Conservation (phyloP, 208 protist species). For the Crithidia expoeki region DNA sequence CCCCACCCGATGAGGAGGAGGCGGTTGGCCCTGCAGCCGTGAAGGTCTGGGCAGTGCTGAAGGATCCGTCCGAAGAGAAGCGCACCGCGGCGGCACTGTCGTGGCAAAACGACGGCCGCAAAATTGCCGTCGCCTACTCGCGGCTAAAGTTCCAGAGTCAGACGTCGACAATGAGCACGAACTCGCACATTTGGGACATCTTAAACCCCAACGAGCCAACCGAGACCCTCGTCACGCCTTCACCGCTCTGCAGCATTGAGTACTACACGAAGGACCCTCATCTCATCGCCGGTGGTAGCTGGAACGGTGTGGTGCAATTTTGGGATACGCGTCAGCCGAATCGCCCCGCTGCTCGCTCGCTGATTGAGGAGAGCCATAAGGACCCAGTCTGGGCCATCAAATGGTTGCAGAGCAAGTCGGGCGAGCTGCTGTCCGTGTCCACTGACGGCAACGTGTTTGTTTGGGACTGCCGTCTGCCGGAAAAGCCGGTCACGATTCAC, state of each 20-base stretch:
- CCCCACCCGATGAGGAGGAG: constrained; percentile 78
- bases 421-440: constrained; percentile 94
- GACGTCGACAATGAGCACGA: constrained; percentile 89
- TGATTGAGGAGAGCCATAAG: constrained; percentile 96
- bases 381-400: constrained; percentile 96
- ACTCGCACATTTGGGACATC: constrained; percentile 97
- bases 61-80: constrained; percentile 90
- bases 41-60: constrained; percentile 95
- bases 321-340: constrained; percentile 96
- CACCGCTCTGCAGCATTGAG: constrained; percentile 94
- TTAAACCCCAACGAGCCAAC: constrained; percentile 96
- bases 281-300: constrained; percentile 95
- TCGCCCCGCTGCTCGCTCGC: constrained; percentile 77
- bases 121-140: constrained; percentile 95
- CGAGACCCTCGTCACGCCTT: constrained; percentile 92
- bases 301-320: constrained; percentile 96
- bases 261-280: constrained; percentile 97
- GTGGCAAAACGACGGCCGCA: constrained; percentile 94
- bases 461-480: constrained; percentile 95
- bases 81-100: constrained; percentile 93
- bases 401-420: constrained; percentile 97
- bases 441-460: constrained; percentile 95
- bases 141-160: constrained; percentile 95
- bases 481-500: constrained; percentile 90
- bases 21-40: constrained; percentile 85